These are phyloP conservation scores for Komagataella kurtzmanii DNA, from an alignment of 805 yeast genomes.

Conservation along the genomic window DNA sequence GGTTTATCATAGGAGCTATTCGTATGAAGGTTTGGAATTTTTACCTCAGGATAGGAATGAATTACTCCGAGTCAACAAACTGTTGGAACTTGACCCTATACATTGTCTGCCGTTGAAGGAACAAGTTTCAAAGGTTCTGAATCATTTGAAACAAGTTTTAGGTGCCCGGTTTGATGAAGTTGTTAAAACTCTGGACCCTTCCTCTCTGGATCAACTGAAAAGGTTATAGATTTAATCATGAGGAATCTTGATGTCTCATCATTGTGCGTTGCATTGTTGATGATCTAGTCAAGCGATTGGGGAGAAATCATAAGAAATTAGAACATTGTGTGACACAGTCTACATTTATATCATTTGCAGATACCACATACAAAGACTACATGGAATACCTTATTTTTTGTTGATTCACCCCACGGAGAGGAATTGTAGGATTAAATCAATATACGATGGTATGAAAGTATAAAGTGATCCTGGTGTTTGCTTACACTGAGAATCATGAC, in stretches of 20 bases:
- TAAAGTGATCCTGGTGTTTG: too few species aligned
- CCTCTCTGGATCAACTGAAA: conserved; percentile 16
- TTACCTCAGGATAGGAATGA: conserved; percentile 20
- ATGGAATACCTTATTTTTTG: too few species aligned
- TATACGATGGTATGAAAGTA: too few species aligned
- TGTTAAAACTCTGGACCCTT: conserved; percentile 16
- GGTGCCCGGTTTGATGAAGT: conserved; percentile 20
- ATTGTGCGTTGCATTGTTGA: not conserved
- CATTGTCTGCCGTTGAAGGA: conserved; percentile 36
- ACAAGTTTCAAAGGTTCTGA: conserved; percentile 22
- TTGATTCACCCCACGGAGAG: too few species aligned
- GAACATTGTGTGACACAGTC: too few species aligned
- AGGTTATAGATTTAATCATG: not conserved
- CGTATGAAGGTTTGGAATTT: conserved; percentile 21
- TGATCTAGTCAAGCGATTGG: too few species aligned
- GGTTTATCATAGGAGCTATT: conserved; percentile 29
- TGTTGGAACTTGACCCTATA: conserved; percentile 33
- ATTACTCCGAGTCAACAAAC: conserved; percentile 22
- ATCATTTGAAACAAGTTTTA: conserved; percentile 14
- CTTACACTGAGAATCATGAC: too few species aligned
- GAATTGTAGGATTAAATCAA: too few species aligned
- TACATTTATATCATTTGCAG: too few species aligned
- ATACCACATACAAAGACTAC: too few species aligned
- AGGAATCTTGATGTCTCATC: not conserved
- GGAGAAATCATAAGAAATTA: too few species aligned